Percentiles rank a stretch among this genome's conserved stretches.
phyloP scores from a whole-genome alignment of 345 rosid genomes.

The Eucalyptus pauciflora region DNA sequence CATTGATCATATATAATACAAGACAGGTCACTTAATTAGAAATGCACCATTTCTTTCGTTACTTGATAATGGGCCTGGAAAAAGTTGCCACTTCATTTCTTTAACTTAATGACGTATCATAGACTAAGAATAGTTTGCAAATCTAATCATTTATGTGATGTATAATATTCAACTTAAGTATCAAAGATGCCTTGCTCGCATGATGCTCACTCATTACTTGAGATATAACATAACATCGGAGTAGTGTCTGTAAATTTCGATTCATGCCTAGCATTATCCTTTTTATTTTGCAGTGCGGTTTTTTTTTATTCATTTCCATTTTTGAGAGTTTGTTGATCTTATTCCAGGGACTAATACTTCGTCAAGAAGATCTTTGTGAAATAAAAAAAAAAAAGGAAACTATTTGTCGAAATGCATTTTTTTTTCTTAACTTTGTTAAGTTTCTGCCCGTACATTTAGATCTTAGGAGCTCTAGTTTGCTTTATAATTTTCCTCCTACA shows the following conservation, averaged over 20 bases:
- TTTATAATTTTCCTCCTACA: background rate
- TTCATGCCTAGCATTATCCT: background rate
- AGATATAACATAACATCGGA: background rate
- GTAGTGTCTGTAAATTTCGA: background rate
- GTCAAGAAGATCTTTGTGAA: background rate
- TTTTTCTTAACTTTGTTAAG: background rate
- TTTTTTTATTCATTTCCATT: background rate
- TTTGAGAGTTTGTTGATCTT: background rate
- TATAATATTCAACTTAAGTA: too few species aligned
- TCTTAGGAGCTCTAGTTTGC: background rate
- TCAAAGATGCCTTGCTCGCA: background rate
- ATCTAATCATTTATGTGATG: background rate
- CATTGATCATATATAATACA: background rate
- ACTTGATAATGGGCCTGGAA: background rate
- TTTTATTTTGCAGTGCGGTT: background rate
- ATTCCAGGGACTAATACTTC: background rate
- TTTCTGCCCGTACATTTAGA: background rate
- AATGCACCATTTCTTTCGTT: background rate
- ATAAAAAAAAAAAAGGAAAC: too few species aligned
- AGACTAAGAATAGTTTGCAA: background rate
- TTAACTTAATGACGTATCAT: background rate
- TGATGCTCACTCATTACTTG: background rate
- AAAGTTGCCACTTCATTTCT: background rate
- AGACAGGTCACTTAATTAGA: too few species aligned
- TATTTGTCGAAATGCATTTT: background rate